Evolutionary conservation across 139 green algal species (phyloP).

Genomic region (Chlamydomonas incerta): DNA sequence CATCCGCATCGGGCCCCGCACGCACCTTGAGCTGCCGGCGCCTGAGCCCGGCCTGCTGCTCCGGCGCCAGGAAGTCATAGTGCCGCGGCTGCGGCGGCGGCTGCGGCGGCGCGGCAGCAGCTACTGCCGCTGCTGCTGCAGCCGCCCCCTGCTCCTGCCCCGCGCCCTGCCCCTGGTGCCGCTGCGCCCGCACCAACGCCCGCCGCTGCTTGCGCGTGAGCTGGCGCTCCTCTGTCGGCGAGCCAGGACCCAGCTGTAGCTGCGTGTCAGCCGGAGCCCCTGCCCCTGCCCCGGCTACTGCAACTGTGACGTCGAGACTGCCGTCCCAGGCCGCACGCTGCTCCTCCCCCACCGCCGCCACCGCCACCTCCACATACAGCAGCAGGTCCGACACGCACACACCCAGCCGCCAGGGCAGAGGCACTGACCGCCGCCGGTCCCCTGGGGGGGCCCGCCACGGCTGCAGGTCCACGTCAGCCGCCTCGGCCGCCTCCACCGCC

Average conservation of each 20-base stretch:
- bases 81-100: neutral
- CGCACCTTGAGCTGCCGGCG: neutral
- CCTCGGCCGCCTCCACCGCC: neutral
- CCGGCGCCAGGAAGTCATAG: neutral
- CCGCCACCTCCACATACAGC: conserved; percentile 22
- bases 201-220: no score
- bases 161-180: no score
- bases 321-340: no score
- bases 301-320: no score
- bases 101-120: neutral
- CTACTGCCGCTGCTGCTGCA: neutral
- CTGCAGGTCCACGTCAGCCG: neutral
- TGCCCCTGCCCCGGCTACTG: no score
- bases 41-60: neutral
- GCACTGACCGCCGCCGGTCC: neutral
- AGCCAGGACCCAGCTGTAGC: no score
- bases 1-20: no score
- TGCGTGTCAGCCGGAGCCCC: no score
- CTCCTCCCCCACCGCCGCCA: neutral
- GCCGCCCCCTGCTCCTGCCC: neutral
- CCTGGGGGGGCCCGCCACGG: neutral
- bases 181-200: no score
- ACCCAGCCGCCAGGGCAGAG: neutral
- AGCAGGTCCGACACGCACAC: conserved; percentile 8
- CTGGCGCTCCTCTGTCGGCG: no score